phyloP scores from a whole-genome alignment of 2,329 filamentous ascomycete genomes.

The Curvularia verruculosa region DNA sequence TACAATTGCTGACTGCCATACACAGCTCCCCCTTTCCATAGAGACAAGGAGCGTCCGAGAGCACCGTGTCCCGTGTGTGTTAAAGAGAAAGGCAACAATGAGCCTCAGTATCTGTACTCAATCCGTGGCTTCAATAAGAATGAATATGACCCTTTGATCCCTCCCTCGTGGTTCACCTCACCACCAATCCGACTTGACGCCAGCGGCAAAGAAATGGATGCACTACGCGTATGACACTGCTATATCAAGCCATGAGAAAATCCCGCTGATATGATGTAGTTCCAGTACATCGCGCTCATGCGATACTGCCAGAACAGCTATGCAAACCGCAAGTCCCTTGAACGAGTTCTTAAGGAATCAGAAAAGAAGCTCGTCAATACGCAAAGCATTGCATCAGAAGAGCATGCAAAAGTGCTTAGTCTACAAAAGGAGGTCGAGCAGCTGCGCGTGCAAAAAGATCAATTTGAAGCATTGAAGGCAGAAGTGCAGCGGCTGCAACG shows the following conservation, averaged over 20 bases:
- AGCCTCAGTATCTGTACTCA: slow-evolving; percentile 50
- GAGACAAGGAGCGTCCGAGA: slow-evolving; percentile 47
- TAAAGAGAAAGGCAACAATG: slow-evolving; percentile 43
- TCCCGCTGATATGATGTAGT: slow-evolving; percentile 44
- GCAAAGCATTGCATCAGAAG: slow-evolving; percentile 45
- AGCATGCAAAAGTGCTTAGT: slow-evolving; percentile 39
- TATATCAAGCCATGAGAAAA: not conserved
- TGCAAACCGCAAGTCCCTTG: slow-evolving; percentile 26
- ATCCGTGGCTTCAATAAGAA: slow-evolving; percentile 53
- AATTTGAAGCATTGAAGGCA: slow-evolving; percentile 16
- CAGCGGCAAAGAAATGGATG: slow-evolving; percentile 48
- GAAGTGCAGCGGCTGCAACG: slow-evolving; percentile 27
- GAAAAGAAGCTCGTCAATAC: slow-evolving; percentile 36
- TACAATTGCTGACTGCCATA: slow-evolving; percentile 2
- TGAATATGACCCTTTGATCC: slow-evolving; percentile 53
- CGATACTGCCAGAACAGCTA: slow-evolving; percentile 36
- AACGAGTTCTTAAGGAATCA: slow-evolving; percentile 17
- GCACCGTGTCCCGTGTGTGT: slow-evolving; percentile 56
- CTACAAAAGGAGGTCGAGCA: slow-evolving; percentile 32
- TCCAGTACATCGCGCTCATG: slow-evolving; percentile 52
- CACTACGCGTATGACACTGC: slow-evolving; percentile 46
- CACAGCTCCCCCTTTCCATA: slow-evolving; percentile 55
- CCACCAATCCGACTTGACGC: slow-evolving; percentile 54
- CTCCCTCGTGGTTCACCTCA: slow-evolving; percentile 50
- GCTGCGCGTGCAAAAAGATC: slow-evolving; percentile 17